Conservation (phyloP, 2,329 filamentous ascomycete genomes). For the Alternaria ventricosa region DNA sequence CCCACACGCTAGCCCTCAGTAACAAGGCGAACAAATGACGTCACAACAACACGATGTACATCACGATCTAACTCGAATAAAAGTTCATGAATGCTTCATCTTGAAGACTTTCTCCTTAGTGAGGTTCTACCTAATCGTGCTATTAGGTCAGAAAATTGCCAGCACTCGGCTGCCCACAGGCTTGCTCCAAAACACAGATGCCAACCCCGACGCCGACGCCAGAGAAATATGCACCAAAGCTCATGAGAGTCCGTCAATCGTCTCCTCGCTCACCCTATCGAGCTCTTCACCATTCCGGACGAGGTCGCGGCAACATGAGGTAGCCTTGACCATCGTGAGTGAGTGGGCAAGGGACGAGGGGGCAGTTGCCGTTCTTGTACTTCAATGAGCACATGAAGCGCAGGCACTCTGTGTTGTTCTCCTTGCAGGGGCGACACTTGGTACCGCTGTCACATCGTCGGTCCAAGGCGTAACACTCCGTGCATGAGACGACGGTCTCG, state of each 20-base stretch:
- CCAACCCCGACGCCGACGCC: background rate
- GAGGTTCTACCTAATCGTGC: background rate
- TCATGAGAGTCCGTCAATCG: background rate
- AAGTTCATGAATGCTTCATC: background rate
- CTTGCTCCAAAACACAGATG: background rate
- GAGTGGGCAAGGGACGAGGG: conserved; percentile 27
- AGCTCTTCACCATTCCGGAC: conserved; percentile 26
- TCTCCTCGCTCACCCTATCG: background rate
- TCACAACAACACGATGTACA: background rate
- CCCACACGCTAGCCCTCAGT: background rate
- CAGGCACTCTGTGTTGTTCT: conserved; percentile 23
- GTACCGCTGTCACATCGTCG: conserved; percentile 29
- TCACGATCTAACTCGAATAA: background rate
- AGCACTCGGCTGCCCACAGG: background rate
- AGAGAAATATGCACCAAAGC: background rate
- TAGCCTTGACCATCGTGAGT: conserved; percentile 29
- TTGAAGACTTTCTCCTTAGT: background rate
- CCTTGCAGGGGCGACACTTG: conserved; percentile 32
- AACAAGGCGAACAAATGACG: background rate
- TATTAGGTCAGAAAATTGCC: background rate
- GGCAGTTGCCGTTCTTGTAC: conserved; percentile 32
- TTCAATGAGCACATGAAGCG: conserved; percentile 39
- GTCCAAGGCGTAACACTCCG: conserved; percentile 38
- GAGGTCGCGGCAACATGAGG: conserved; percentile 13
- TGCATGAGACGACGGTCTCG: conserved; percentile 29